Conservation (phyloP, 257 asterid species). For the Coffea eugenioides region DNA sequence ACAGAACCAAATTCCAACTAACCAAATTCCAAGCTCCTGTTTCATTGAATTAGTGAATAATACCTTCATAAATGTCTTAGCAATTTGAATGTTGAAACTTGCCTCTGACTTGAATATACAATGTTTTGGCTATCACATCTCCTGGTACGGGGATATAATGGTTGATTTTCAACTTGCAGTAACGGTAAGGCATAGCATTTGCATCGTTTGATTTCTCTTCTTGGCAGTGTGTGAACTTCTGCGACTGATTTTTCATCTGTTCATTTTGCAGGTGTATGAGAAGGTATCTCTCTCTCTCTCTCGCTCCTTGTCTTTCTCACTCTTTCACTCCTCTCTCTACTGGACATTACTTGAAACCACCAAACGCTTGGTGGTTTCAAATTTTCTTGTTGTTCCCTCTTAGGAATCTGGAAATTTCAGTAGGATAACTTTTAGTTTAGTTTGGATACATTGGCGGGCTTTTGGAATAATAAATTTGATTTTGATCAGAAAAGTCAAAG, state of each 20-base stretch:
- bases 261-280: constrained; percentile 58
- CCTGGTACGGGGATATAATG: constrained; percentile 29
- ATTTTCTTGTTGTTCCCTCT: not conserved
- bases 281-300: constrained; percentile 44
- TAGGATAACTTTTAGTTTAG: not conserved
- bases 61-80: too few relatives aligned
- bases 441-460: not conserved
- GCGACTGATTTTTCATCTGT: constrained; percentile 9
- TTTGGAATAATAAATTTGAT: not conserved
- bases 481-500: not conserved
- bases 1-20: too few relatives aligned
- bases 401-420: not conserved
- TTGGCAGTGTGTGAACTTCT: not conserved
- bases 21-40: too few relatives aligned
- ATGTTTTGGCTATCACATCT: constrained; percentile 12
- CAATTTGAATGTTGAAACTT: too few relatives aligned
- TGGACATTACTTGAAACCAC: not conserved
- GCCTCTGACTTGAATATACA: not conserved
- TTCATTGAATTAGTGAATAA: too few relatives aligned
- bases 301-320: constrained; percentile 9
- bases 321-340: not conserved
- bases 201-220: not conserved
- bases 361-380: not conserved
- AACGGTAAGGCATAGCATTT: constrained; percentile 47
- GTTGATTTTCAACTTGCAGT: constrained; percentile 52